These are phyloP conservation scores for Cyclocybe aegerita DNA, from an alignment of 768 basidiomycete genomes.

Conservation along the genomic window DNA sequence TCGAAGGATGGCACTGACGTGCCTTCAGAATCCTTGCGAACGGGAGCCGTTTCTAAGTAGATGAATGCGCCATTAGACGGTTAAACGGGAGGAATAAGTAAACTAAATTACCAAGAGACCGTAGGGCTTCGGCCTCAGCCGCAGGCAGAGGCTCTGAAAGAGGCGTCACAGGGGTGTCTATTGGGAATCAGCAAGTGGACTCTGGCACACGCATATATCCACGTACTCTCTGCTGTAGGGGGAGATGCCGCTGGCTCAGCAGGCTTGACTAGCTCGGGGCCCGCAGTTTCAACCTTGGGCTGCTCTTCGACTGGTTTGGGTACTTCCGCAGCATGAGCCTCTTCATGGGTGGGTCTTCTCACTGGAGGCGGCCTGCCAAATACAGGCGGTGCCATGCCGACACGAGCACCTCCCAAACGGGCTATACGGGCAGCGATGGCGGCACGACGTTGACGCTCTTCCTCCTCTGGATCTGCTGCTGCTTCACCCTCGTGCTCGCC, in stretches of 20 bases:
- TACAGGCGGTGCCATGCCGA: conserved; percentile 78
- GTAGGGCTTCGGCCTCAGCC: not conserved
- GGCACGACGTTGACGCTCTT: conserved; percentile 77
- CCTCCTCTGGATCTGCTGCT: conserved; percentile 56
- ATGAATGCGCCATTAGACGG: not conserved
- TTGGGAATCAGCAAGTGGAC: not conserved
- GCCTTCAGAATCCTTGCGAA: conserved; percentile 24
- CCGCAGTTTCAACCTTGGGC: conserved; percentile 2
- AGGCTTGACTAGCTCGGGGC: conserved; percentile 6
- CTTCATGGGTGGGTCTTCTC: conserved; percentile 29
- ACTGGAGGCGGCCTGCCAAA: conserved; percentile 51
- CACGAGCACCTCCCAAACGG: conserved; percentile 79
- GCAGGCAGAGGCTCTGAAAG: conserved; percentile 1
- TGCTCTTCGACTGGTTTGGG: conserved; percentile 13
- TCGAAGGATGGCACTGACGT: conserved; percentile 26
- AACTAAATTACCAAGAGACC: conserved; percentile 10
- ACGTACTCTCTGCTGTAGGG: conserved; percentile 3
- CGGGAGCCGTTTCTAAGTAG: conserved; percentile 12
- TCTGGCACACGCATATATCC: not conserved
- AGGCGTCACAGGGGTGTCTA: conserved; percentile 7
- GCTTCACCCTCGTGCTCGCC: conserved; percentile 14
- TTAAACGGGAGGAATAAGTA: not conserved
- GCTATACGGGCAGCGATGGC: conserved; percentile 94
- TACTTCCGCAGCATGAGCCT: conserved; percentile 19
- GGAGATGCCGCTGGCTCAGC: conserved; percentile 2